Base-by-base conservation (phyloP, 179 eudicot species). In the Silene noctiflora region DNA sequence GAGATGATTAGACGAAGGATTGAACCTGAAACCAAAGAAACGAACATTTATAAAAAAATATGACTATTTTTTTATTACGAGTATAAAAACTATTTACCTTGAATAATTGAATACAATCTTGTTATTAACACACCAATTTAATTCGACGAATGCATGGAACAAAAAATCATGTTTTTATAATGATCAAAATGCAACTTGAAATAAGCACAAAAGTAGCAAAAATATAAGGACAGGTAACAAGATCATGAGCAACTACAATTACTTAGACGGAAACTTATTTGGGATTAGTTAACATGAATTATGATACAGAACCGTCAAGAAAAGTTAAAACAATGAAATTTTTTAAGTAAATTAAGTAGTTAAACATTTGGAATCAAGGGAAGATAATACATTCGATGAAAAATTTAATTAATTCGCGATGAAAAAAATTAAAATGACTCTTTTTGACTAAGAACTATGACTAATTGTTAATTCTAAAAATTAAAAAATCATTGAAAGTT, bases 391-490 rank as follows among this genome's bases (percentile, higher is more conserved):
- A 39, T 8, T 7, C 46, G 46, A 6, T 39, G 42, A 35, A 39
- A 39, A 39, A 39, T 39, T 39, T 8, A 39, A 39, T 39, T 39
- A 39, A 39, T 7, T 39, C 11, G 46, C 46, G 46, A 39, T 0
- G 11, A 7, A 39, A 7, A 39, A 39, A 66, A 76, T 16, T n/a
- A 76, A 60, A 76, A 29, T 59, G 33, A 73, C 80, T 76, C 63
- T 77, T 80, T 39, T 81, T 76, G 77, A 73, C 80, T 55, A 59
- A 66, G 64, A 58, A 24, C 74, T 42, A 39, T 39, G 46, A 39
- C 6, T 4, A 39, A 39, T 39, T 39, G 3, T 39, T 39, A 39
- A 39, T 39, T 39, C 46, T 8, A 0, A 39, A 39, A 39, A 39
- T 39, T 7, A 39, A 39, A 7, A 39, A 39, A 39, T 39, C 46